A percentile compares a stretch with the other conserved stretches of the same genome.
Conservation (phyloP, 805 yeast genomes). For the Starmerella floris region DNA sequence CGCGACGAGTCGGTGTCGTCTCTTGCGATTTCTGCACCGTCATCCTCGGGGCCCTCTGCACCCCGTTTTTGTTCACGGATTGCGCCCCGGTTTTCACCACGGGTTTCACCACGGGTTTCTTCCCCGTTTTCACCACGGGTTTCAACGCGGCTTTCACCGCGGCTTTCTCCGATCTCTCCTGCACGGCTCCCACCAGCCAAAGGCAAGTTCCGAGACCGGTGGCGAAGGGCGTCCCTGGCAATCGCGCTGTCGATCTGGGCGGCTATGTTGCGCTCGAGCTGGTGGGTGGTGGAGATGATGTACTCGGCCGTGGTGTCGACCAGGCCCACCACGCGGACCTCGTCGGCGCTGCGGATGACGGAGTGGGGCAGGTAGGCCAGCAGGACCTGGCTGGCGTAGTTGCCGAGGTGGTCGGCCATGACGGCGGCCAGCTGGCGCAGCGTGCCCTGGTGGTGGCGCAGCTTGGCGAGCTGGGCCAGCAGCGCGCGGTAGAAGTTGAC, state of each 20-base stretch:
- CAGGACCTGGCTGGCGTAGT: slow-evolving; percentile 42
- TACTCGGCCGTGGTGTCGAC: slow-evolving; percentile 83
- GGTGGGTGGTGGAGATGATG: slow-evolving; percentile 62
- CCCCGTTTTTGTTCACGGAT: neutral
- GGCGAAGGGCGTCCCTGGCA: too few species aligned
- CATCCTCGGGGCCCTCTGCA: neutral
- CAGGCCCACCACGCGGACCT: slow-evolving; percentile 52
- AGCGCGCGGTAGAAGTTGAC: slow-evolving; percentile 65
- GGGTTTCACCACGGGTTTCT: neutral
- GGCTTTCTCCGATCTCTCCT: too few species aligned
- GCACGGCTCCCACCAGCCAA: too few species aligned
- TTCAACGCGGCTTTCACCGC: neutral
- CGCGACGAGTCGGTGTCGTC: neutral
- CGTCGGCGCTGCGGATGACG: slow-evolving; percentile 37
- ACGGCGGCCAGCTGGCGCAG: slow-evolving; percentile 39
- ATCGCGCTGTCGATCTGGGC: neutral
- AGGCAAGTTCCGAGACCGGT: too few species aligned
- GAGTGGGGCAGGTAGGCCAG: slow-evolving; percentile 36
- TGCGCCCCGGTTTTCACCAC: neutral
- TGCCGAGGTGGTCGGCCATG: slow-evolving; percentile 52
- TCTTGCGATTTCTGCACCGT: neutral
- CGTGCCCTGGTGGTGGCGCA: slow-evolving; percentile 34
- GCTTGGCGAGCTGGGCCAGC: slow-evolving; percentile 52
- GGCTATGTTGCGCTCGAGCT: slow-evolving; percentile 44
- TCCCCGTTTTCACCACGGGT: neutral